Percentiles rank a stretch among this genome's conserved stretches.
phyloP scores from a whole-genome alignment of 768 basidiomycete species.

The Leucocoprinus sp. region DNA sequence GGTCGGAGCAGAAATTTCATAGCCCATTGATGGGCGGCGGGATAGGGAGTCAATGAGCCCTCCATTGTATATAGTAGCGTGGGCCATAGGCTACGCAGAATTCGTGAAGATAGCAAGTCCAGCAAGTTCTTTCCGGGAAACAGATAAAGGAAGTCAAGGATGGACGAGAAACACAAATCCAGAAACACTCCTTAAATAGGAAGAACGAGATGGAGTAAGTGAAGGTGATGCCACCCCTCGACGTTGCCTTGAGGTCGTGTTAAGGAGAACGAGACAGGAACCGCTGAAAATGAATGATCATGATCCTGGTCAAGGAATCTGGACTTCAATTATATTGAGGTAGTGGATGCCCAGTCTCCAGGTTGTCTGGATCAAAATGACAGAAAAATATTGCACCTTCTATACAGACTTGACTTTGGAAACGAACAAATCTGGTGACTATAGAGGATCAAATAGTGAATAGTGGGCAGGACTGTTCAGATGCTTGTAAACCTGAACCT shows the following conservation, averaged over 20 bases:
- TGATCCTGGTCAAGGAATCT: neutral
- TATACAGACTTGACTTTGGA: too few relatives aligned
- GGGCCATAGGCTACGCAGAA: constrained; percentile 12
- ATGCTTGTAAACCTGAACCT: neutral
- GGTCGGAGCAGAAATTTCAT: constrained; percentile 18
- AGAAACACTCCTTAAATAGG: constrained; percentile 1
- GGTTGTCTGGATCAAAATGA: too few relatives aligned
- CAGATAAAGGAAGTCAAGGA: neutral
- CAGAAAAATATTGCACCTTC: too few relatives aligned
- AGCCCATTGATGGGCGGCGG: constrained; percentile 32
- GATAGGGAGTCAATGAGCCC: constrained; percentile 24
- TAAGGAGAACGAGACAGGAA: neutral
- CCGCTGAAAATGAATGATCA: neutral
- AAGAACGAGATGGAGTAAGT: neutral
- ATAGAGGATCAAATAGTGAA: too few relatives aligned
- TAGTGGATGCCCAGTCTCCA: too few relatives aligned
- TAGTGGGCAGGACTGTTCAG: neutral
- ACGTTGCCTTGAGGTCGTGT: constrained; percentile 10
- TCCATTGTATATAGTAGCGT: constrained; percentile 18
- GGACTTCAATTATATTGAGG: too few relatives aligned
- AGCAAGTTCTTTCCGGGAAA: neutral
- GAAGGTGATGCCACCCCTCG: constrained; percentile 8
- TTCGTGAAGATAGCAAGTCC: neutral
- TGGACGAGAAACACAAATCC: constrained; percentile 2
- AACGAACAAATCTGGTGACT: too few relatives aligned